Percentiles rank a stretch among this genome's conserved stretches.
These are phyloP conservation scores for Gigaspora rosea DNA, from an alignment of 192 early-diverging fungal species.

Conservation along the genomic window DNA sequence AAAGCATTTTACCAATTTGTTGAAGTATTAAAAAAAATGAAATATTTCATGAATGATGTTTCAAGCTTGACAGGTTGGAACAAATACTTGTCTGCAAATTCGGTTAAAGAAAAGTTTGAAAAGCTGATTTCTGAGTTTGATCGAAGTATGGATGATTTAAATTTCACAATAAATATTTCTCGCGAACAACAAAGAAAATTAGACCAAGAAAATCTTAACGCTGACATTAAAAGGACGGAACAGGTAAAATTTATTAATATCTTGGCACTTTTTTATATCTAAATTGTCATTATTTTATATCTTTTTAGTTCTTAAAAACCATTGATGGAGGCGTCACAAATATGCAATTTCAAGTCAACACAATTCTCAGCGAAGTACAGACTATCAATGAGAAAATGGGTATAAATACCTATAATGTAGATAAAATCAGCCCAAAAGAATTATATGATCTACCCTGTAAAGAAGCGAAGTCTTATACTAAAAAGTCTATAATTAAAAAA, in stretches of 20 bases:
- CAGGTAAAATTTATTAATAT: too few relatives aligned
- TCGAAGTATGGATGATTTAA: not conserved
- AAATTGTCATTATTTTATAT: too few relatives aligned
- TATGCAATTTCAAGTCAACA: too few relatives aligned
- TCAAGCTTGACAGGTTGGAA: not conserved
- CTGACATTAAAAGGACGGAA: not conserved
- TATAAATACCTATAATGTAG: not conserved
- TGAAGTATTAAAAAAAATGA: too few relatives aligned
- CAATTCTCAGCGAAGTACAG: too few relatives aligned
- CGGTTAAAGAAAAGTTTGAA: not conserved
- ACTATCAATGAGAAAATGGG: too few relatives aligned
- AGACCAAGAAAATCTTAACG: not conserved
- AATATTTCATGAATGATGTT: not conserved
- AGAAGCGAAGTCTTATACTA: too few relatives aligned
- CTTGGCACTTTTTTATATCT: too few relatives aligned
- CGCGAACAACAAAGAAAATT: not conserved
- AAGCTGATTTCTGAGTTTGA: not conserved
- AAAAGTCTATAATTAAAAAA: not conserved
- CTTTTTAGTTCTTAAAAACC: too few relatives aligned
- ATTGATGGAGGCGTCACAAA: too few relatives aligned
- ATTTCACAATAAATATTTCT: not conserved
- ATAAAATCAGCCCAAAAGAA: not conserved
- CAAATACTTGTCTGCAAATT: not conserved
- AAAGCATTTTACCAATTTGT: too few relatives aligned
- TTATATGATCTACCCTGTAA: not conserved